Base-by-base conservation (phyloP, 345 rosid species). In the Anacardium occidentale region DNA sequence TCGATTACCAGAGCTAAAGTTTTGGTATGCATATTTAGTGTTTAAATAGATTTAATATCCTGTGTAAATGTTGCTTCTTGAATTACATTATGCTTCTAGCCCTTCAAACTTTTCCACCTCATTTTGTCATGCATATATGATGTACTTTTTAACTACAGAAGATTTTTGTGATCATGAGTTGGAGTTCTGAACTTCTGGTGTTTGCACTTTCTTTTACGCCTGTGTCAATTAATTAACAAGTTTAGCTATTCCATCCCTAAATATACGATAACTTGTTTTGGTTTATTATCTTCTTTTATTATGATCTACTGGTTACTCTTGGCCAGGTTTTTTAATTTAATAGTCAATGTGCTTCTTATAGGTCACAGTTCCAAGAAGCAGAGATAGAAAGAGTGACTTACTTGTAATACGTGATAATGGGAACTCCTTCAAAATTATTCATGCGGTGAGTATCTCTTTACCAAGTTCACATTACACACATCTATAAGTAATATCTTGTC, bases 1-100 rank as follows among this genome's bases (percentile, higher is more conserved):
- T 94, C 98, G 54, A 91, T 94, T 72, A 87, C 93, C 56, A 87
- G 98, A 83, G 98, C 97, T 57, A 94, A 84, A 89, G 95, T 94
- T 69, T 62, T 88, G 88, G 97, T 94, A 80, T 80, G 85, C 12
- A 25, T 29, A 25, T 66, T 69, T 25, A 59, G 56, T 54, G 3
- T 10, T 6, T 24, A 26, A 62, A 34, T 74, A 63, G 29, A 32
- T 34, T 60, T 20, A 10, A 7, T 18, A 66, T 67, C 12, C 18
- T 29, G 15, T 54, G 54, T 22, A 22, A 13, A 14, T 47, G 12
- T 32, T 54, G 50, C 69, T 29, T 10, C 26, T 47, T 13, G 62
- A 47, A 24, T 69, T 42, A n/a, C 53, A 25, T 18, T n/a, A 53
- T 64, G 57, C 48, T 34, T 60, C 13, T 11, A 15, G 6, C 3